These are phyloP conservation scores for Mycosarcoma maydis DNA, from an alignment of 1,284 basidiomycete genomes.

Conservation along the genomic window DNA sequence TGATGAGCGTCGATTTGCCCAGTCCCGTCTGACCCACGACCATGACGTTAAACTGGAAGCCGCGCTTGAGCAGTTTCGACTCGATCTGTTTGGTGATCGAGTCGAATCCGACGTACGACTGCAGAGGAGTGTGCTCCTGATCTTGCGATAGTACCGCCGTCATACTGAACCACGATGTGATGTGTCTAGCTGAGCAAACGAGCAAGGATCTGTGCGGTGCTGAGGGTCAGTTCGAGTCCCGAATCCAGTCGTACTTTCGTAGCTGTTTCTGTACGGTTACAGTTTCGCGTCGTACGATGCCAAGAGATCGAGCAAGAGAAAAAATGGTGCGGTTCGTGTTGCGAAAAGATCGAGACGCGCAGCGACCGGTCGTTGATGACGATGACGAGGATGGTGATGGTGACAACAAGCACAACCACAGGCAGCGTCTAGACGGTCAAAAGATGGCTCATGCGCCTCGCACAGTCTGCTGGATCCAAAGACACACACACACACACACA, in stretches of 20 bases:
- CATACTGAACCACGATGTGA: too few relatives aligned
- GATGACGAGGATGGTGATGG: not conserved
- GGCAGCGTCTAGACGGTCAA: not conserved
- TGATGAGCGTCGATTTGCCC: conserved; percentile 97
- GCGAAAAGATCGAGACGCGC: too few relatives aligned
- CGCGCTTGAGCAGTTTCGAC: conserved; percentile 97
- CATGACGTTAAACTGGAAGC: conserved; percentile 90
- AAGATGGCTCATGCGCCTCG: conserved; percentile 37
- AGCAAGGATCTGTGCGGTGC: not conserved
- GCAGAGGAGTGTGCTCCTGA: conserved; percentile 58
- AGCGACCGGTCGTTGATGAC: too few relatives aligned
- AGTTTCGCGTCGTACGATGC: too few relatives aligned
- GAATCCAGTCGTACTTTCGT: conserved; percentile 7
- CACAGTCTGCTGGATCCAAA: not conserved
- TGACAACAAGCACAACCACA: not conserved
- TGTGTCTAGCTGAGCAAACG: not conserved
- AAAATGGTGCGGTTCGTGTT: too few relatives aligned
- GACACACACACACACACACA: conserved; percentile 1
- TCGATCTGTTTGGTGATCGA: conserved; percentile 94
- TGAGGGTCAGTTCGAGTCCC: too few relatives aligned
- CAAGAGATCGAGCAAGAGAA: not conserved
- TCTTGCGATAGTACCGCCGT: conserved; percentile 28
- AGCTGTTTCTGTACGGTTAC: too few relatives aligned
- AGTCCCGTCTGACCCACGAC: conserved; percentile 89
- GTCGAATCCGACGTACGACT: conserved; percentile 68